phyloP scores from a whole-genome alignment of 352 stramenopile genomes.

The Ophiocytium majus region DNA sequence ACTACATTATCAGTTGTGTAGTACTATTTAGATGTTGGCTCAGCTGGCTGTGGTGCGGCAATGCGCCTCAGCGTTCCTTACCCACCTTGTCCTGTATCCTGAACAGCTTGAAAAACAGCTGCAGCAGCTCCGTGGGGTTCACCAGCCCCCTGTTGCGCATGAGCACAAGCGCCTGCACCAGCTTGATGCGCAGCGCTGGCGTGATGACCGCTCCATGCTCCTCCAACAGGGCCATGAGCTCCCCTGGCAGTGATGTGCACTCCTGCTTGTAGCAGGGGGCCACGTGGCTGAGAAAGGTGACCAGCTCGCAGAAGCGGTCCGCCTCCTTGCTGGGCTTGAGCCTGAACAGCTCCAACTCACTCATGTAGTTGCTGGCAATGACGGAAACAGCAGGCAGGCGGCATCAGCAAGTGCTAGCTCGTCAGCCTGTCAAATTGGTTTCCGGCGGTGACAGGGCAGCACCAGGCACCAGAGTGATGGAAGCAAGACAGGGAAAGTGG shows the following conservation, averaged over 20 bases:
- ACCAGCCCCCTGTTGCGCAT: conserved; percentile 82
- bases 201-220: conserved; percentile 81
- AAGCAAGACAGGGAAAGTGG: no score
- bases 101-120: conserved; percentile 87
- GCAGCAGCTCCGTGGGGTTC: conserved; percentile 82
- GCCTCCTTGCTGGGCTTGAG: conserved; percentile 80
- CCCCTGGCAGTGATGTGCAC: conserved; percentile 71
- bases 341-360: conserved; percentile 89
- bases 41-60: no score
- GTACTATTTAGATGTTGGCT: no score
- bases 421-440: no score
- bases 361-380: conserved; percentile 86
- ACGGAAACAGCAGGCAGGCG: no score
- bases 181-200: conserved; percentile 74
- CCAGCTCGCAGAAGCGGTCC: conserved; percentile 86
- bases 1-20: no score
- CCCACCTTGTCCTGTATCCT: conserved; percentile 57
- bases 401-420: no score
- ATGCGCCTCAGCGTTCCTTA: no score
- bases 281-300: conserved; percentile 94
- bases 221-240: conserved; percentile 80
- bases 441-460: no score
- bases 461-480: no score
- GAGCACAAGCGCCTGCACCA: conserved; percentile 85
- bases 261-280: conserved; percentile 68